Percentiles rank a stretch among this genome's conserved stretches.
phyloP scores from a whole-genome alignment of 108 stramenopile genomes.

The Seminavis robusta region DNA sequence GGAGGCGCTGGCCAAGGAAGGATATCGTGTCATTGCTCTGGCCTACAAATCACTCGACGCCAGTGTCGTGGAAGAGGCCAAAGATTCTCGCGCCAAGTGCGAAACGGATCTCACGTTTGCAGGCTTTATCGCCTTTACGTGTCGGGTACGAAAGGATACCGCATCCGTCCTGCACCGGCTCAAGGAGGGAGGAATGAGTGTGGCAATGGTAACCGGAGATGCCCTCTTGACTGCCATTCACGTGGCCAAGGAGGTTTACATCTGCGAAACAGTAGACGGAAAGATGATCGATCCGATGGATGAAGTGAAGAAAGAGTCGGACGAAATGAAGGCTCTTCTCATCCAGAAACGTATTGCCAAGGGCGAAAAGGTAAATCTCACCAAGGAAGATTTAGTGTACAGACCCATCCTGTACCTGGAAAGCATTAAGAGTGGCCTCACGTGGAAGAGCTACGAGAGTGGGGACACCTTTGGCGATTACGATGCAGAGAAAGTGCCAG shows the following conservation, averaged over 20 bases:
- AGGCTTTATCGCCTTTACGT: slow-evolving; percentile 96
- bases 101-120: slow-evolving; percentile 80
- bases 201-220: slow-evolving; percentile 97
- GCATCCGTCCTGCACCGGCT: slow-evolving; percentile 65
- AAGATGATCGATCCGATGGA: slow-evolving; percentile 18
- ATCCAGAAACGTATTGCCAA: slow-evolving; percentile 28
- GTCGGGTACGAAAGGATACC: slow-evolving; percentile 91
- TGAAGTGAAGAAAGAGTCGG: slow-evolving; percentile 36
- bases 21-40: slow-evolving; percentile 92
- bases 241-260: slow-evolving; percentile 91
- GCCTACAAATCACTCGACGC: slow-evolving; percentile 72
- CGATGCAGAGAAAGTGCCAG: slow-evolving; percentile 56
- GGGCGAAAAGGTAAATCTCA: slow-evolving; percentile 1
- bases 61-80: slow-evolving; percentile 35
- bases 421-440: slow-evolving; percentile 42
- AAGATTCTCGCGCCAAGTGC: slow-evolving; percentile 59
- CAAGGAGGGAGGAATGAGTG: slow-evolving; percentile 86
- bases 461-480: slow-evolving; percentile 48
- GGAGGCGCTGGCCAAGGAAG: slow-evolving; percentile 72
- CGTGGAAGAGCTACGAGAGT: slow-evolving; percentile 88
- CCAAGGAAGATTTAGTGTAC: slow-evolving; percentile 18
- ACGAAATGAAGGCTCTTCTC: slow-evolving; percentile 52
- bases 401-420: slow-evolving; percentile 82
- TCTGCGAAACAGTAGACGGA: slow-evolving; percentile 48
- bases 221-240: slow-evolving; percentile 93